These are phyloP conservation scores for Tuber indicum DNA, from an alignment of 495 filamentous ascomycete species.

Conservation along the genomic window DNA sequence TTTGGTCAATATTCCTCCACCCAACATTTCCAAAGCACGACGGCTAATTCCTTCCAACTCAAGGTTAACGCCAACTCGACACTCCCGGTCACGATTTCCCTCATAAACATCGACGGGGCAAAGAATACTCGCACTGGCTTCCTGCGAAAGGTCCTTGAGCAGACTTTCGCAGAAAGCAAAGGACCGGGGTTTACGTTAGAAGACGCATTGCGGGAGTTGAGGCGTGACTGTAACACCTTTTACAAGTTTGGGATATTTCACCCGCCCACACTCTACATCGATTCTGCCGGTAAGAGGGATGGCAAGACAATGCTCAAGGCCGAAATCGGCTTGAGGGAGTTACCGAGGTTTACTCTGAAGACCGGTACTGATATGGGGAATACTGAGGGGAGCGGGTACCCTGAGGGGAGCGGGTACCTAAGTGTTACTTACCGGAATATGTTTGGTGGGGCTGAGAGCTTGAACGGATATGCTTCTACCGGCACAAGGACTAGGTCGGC, in stretches of 20 bases:
- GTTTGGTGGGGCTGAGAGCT: constrained; percentile 87
- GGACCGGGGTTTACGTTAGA: not conserved
- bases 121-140: constrained; percentile 70
- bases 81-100: constrained; percentile 70
- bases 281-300: not conserved
- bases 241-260: not conserved
- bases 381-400: constrained; percentile 83
- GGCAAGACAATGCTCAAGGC: not conserved
- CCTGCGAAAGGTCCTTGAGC: constrained; percentile 68
- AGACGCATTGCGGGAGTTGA: not conserved
- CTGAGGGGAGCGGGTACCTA: constrained; percentile 84
- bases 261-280: not conserved
- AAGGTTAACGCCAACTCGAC: constrained; percentile 75
- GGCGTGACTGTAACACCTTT: not conserved
- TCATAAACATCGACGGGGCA: constrained; percentile 71
- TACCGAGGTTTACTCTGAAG: constrained; percentile 62
- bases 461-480: constrained; percentile 69
- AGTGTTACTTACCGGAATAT: constrained; percentile 80
- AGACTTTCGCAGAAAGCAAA: constrained; percentile 50
- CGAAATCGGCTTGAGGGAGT: not conserved
- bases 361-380: constrained; percentile 91
- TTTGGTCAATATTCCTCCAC: constrained; percentile 43
- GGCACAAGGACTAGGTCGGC: constrained; percentile 84
- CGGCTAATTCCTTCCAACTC: not conserved
- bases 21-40: not conserved